phyloP scores from a whole-genome alignment of 2,329 filamentous ascomycete species.

The Amphichorda felina region DNA sequence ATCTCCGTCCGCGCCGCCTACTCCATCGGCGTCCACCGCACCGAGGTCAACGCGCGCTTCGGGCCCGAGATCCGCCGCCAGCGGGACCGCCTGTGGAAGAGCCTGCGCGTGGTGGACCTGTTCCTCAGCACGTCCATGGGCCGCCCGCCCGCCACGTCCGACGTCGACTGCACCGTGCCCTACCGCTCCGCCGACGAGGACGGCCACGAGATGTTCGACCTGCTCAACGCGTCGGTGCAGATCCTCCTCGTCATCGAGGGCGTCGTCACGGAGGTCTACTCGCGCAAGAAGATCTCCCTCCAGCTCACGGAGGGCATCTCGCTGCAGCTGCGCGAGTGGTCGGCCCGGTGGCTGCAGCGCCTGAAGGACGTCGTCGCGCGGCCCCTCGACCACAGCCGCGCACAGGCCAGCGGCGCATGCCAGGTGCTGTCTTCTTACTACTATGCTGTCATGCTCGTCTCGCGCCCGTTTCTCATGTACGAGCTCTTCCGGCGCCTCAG shows the following conservation, averaged over 20 bases:
- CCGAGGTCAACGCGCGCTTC: slow-evolving; percentile 41
- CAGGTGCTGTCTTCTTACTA: slow-evolving; percentile 41
- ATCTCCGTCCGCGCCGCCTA: slow-evolving; percentile 40
- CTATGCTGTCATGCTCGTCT: slow-evolving; percentile 45
- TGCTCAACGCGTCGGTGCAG: slow-evolving; percentile 39
- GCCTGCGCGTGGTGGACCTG: slow-evolving; percentile 36
- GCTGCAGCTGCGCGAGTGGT: slow-evolving; percentile 39
- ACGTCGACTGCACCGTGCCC: slow-evolving; percentile 40
- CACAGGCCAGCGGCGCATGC: slow-evolving; percentile 31
- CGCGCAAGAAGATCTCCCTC: slow-evolving; percentile 37
- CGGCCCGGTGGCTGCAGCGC: slow-evolving; percentile 30
- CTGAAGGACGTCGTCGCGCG: slow-evolving; percentile 26
- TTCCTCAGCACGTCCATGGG: slow-evolving; percentile 43
- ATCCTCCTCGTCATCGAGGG: slow-evolving; percentile 38
- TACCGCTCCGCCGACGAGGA: slow-evolving; percentile 24
- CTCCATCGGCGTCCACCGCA: slow-evolving; percentile 39
- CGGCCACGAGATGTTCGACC: slow-evolving; percentile 26
- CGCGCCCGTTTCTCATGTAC: slow-evolving; percentile 43
- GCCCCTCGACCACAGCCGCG: slow-evolving; percentile 9
- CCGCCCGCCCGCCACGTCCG: slow-evolving; percentile 38
- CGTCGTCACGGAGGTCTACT: slow-evolving; percentile 40
- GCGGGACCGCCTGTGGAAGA: slow-evolving; percentile 41
- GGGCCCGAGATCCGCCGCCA: slow-evolving; percentile 27
- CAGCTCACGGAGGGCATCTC: slow-evolving; percentile 42
- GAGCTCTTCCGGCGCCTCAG: slow-evolving; percentile 34